Percentiles rank a stretch among this genome's conserved stretches.
Evolutionary conservation across 2,329 filamentous ascomycete genomes (phyloP).

Genomic region (Colletotrichum sp.): DNA sequence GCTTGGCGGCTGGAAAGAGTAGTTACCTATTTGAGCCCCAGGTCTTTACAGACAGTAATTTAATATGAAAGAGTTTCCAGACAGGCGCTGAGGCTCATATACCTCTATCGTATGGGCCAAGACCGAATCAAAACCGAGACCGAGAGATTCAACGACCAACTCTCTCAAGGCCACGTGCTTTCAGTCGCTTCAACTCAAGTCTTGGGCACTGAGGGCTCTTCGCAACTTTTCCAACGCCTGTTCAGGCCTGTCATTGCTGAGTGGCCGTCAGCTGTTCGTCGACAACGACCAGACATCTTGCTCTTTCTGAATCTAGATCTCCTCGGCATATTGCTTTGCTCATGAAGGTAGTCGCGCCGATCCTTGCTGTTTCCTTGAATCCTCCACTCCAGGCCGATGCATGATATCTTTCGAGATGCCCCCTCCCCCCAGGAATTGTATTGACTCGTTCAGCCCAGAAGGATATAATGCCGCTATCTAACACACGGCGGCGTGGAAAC

Average conservation of each 20-base stretch:
- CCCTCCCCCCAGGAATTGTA: neutral
- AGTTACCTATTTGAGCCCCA: neutral
- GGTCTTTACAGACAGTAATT: neutral
- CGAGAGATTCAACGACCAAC: neutral
- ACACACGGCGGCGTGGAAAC: neutral
- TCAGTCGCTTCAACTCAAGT: neutral
- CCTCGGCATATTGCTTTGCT: neutral
- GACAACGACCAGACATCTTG: neutral
- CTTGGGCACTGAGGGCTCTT: neutral
- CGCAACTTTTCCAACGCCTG: neutral
- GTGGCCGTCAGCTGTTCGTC: neutral
- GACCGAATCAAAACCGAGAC: neutral
- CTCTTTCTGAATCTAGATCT: neutral
- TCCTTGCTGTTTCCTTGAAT: accelerated
- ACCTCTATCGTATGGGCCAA: neutral
- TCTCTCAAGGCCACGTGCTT: neutral
- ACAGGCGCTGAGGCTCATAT: neutral
- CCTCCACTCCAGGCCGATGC: neutral
- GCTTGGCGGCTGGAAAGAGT: neutral
- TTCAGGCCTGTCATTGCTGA: neutral
- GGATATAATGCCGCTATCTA: neutral
- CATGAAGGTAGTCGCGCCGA: accelerated
- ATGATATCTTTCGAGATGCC: neutral
- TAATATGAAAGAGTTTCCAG: neutral
- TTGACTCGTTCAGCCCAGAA: neutral